Conservation (phyloP, 768 basidiomycete genomes). For the Russula earlei region DNA sequence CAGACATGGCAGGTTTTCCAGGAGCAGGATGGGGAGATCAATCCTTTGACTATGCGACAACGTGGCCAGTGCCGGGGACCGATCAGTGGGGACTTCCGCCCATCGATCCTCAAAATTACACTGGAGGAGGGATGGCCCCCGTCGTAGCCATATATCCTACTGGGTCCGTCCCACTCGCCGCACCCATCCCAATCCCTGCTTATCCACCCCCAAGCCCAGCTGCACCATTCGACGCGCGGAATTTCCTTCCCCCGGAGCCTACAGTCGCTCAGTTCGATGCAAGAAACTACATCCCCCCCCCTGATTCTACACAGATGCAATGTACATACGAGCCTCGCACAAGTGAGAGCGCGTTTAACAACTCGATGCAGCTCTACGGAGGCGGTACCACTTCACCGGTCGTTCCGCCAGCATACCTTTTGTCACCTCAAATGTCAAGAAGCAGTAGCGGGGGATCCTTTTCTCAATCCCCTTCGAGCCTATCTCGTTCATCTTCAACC, state of each 20-base stretch:
- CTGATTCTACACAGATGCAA: background rate
- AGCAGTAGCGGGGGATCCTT: conserved; percentile 2
- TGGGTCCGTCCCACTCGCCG: background rate
- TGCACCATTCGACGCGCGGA: conserved; percentile 7
- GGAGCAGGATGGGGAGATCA: conserved; percentile 8
- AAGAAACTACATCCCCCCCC: conserved; percentile 12
- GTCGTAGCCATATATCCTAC: background rate
- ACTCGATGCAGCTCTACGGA: conserved; percentile 1
- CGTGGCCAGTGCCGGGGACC: background rate
- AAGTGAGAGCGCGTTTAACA: conserved; percentile 18
- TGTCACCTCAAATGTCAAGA: background rate
- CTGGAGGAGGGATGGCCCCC: conserved; percentile 8
- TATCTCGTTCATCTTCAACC: conserved; percentile 7
- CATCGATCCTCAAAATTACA: conserved; percentile 6
- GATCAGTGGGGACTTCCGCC: conserved; percentile 9
- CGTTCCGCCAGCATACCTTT: conserved; percentile 10
- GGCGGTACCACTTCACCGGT: conserved; percentile 7
- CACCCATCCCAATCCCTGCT: background rate
- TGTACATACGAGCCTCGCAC: conserved; percentile 17
- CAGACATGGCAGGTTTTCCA: conserved; percentile 11
- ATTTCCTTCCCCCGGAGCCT: background rate
- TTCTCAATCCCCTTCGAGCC: background rate
- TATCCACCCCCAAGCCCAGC: background rate
- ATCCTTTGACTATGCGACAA: background rate
- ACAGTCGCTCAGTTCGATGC: background rate